phyloP scores from a whole-genome alignment of 441 rosid species.

The Metrosideros polymorpha region DNA sequence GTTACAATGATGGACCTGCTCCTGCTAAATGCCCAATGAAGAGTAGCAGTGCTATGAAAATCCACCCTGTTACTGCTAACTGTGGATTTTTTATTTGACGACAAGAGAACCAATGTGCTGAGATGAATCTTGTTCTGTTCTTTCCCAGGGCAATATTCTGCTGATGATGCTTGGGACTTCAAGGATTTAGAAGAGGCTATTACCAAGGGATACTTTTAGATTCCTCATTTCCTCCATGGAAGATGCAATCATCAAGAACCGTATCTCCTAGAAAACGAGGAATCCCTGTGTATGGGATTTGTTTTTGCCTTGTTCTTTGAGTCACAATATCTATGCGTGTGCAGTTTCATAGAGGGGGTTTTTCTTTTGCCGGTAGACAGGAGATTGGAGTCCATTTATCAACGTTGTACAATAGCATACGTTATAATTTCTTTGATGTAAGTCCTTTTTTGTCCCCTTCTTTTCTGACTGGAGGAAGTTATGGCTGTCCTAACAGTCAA shows the following conservation, averaged over 20 bases:
- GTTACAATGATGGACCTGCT: not conserved
- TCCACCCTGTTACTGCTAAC: not conserved
- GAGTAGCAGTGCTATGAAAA: not conserved
- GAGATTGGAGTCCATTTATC: not conserved
- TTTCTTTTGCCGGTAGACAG: not conserved
- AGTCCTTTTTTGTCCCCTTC: not conserved
- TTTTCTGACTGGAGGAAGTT: not conserved
- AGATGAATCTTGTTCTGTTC: not conserved
- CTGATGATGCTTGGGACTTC: slow-evolving; percentile 87
- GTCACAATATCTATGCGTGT: not conserved
- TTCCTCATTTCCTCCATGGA: not conserved
- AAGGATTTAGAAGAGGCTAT: slow-evolving; percentile 78
- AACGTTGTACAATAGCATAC: not conserved
- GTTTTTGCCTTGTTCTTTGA: not conserved
- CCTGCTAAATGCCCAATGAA: not conserved
- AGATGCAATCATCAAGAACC: not conserved
- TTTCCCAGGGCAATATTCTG: slow-evolving; percentile 64
- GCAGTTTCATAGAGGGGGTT: not conserved
- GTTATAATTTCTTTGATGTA: not conserved
- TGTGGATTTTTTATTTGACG: not conserved
- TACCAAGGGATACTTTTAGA: slow-evolving; percentile 54
- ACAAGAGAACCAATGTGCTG: not conserved
- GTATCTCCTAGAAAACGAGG: not conserved
- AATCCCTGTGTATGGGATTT: no score
- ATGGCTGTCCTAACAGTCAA: not conserved